These are phyloP conservation scores for Magnolia sinica DNA, from an alignment of 164 flowering plant species.

Conservation along the genomic window DNA sequence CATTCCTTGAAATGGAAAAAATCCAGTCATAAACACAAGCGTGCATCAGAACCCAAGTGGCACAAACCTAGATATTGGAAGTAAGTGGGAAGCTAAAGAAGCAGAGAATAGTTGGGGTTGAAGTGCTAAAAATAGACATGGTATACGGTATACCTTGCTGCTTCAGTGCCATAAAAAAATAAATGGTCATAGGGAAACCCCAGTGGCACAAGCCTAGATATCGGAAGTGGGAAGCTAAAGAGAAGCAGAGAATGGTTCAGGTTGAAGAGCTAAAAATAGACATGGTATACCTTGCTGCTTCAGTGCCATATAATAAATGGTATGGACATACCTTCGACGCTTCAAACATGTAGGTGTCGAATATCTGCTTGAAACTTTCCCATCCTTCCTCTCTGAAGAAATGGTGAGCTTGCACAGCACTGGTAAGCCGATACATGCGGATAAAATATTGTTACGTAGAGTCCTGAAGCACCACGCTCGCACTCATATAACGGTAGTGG, in stretches of 20 bases:
- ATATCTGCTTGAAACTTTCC: conserved; percentile 82
- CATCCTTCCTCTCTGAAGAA: conserved; percentile 83
- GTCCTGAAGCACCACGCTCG: conserved; percentile 2
- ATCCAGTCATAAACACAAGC: not conserved
- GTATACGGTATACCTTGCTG: not conserved
- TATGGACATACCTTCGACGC: conserved; percentile 66
- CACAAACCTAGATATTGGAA: not conserved
- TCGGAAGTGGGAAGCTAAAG: not conserved
- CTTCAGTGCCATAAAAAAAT: not conserved
- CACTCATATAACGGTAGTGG: conserved; percentile 7
- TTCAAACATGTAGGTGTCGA: conserved; percentile 85
- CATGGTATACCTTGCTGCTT: not conserved
- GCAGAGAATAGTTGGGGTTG: not conserved
- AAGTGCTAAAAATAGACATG: not conserved
- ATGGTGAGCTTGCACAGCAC: conserved; percentile 88
- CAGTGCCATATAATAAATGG: not conserved
- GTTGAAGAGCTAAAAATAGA: too few species aligned
- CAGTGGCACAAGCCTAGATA: not conserved
- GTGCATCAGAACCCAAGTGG: not conserved
- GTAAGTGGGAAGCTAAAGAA: not conserved
- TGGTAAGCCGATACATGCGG: conserved; percentile 38
- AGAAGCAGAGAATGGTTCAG: not conserved
- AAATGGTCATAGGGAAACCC: not conserved
- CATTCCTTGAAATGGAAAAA: conserved; percentile 57
- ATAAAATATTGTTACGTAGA: conserved; percentile 25